Conservation (phyloP, 2,329 filamentous ascomycete genomes). For the Ophiocordyceps australis region DNA sequence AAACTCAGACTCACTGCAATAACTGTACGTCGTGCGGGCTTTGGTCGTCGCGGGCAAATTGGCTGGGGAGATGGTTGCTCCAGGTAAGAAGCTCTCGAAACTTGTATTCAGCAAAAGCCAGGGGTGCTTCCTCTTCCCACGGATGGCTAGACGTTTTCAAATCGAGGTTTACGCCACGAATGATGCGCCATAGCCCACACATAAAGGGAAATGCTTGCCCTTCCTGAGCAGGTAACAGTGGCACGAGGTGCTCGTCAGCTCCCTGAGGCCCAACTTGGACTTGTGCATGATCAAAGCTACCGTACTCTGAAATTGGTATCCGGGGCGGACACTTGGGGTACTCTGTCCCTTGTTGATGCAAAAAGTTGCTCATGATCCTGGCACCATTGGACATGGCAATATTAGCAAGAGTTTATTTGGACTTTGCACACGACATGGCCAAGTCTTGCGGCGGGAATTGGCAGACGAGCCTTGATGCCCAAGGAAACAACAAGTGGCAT, state of each 20-base stretch:
- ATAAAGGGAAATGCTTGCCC: slow-evolving; percentile 10
- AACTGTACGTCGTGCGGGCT: slow-evolving; percentile 11
- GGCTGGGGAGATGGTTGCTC: slow-evolving; percentile 8
- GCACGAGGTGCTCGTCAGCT: too few relatives aligned
- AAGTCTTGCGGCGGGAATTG: too few relatives aligned
- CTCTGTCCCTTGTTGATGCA: slow-evolving; percentile 12
- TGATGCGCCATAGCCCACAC: slow-evolving; percentile 14
- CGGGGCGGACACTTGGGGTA: slow-evolving; percentile 5
- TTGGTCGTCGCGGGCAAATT: slow-evolving; percentile 5
- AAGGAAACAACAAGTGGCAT: background rate
- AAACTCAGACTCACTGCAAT: slow-evolving; percentile 4
- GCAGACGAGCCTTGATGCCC: too few relatives aligned
- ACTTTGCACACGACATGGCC: too few relatives aligned
- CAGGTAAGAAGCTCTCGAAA: slow-evolving; percentile 15
- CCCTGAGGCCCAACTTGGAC: too few relatives aligned
- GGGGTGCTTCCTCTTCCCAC: slow-evolving; percentile 1
- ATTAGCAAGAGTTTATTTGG: too few relatives aligned
- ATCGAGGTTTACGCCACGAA: slow-evolving; percentile 8
- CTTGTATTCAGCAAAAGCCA: slow-evolving; percentile 11
- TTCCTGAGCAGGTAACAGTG: slow-evolving; percentile 3
- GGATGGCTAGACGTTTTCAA: too few relatives aligned
- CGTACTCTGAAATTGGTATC: slow-evolving; percentile 3
- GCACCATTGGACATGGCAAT: background rate
- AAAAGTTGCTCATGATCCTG: slow-evolving; percentile 14
- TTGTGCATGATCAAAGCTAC: too few relatives aligned